Evolutionary conservation across 495 filamentous ascomycete genomes (phyloP).

Genomic region (Talaromyces liani): DNA sequence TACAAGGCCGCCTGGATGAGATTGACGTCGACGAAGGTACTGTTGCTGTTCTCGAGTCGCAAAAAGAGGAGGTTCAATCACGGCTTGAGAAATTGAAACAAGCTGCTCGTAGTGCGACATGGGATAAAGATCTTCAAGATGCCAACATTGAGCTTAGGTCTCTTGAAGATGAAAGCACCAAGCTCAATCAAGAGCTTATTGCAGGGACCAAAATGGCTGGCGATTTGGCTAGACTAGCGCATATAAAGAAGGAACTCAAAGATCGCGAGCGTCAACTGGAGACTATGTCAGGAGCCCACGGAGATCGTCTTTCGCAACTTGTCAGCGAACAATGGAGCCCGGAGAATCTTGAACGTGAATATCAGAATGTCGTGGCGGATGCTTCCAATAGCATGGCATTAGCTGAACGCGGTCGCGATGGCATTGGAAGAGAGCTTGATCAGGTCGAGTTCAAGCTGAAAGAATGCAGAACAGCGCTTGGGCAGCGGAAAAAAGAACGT

Average conservation of each 20-base stretch:
- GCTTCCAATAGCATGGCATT: slow-evolving; percentile 47
- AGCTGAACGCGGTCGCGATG: slow-evolving; percentile 61
- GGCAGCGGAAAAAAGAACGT: slow-evolving; percentile 56
- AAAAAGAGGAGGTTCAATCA: slow-evolving; percentile 59
- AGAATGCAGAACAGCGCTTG: slow-evolving; percentile 49
- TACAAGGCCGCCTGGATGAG: slow-evolving; percentile 57
- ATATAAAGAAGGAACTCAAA: slow-evolving; percentile 67
- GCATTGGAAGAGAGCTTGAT: slow-evolving; percentile 62
- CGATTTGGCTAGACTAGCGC: slow-evolving; percentile 71
- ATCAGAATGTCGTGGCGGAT: slow-evolving; percentile 55
- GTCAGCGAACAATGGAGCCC: slow-evolving; percentile 61
- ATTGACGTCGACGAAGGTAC: slow-evolving; percentile 79
- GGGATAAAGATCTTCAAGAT: slow-evolving; percentile 60
- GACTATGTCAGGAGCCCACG: slow-evolving; percentile 69
- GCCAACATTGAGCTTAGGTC: slow-evolving; percentile 53
- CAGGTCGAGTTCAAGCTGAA: slow-evolving; percentile 73
- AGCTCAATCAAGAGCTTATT: slow-evolving; percentile 66
- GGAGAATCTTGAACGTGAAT: slow-evolving; percentile 61
- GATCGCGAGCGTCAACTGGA: slow-evolving; percentile 63
- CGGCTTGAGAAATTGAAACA: slow-evolving; percentile 54
- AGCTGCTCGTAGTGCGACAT: slow-evolving; percentile 50
- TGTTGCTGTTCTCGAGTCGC: slow-evolving; percentile 64
- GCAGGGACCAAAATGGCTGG: slow-evolving; percentile 66
- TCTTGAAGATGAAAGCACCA: slow-evolving; percentile 60
- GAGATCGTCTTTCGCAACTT: slow-evolving; percentile 54